These are phyloP conservation scores for Emmonsiellopsis sp. DNA, from an alignment of 2,329 filamentous ascomycete species.

Conservation along the genomic window DNA sequence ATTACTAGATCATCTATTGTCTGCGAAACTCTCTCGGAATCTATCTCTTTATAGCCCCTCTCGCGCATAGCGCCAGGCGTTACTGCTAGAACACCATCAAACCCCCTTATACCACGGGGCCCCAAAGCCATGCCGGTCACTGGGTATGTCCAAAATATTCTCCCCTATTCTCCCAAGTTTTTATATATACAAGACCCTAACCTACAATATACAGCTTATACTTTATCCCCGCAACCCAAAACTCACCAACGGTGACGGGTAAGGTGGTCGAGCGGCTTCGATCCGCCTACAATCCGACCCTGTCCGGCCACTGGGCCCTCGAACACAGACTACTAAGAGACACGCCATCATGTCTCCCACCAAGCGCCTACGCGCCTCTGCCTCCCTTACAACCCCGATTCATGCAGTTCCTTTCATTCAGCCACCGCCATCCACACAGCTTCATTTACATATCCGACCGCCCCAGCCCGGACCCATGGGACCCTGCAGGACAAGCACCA, in stretches of 20 bases:
- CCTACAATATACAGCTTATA: slow-evolving; percentile 26
- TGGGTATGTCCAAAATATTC: slow-evolving; percentile 19
- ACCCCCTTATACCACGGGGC: background rate
- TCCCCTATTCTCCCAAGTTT: background rate
- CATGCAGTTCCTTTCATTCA: slow-evolving; percentile 34
- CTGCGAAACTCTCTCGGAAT: background rate
- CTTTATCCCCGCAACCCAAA: slow-evolving; percentile 33
- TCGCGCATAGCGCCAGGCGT: background rate
- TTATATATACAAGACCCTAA: background rate
- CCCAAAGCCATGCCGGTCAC: slow-evolving; percentile 11
- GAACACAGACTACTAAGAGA: slow-evolving; percentile 36
- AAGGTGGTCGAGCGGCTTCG: slow-evolving; percentile 30
- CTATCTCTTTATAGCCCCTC: background rate
- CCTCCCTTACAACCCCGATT: slow-evolving; percentile 24
- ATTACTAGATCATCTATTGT: background rate
- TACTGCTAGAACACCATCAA: background rate
- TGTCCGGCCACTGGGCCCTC: slow-evolving; percentile 30
- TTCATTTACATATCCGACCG: slow-evolving; percentile 32
- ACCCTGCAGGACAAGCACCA: background rate
- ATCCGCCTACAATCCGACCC: slow-evolving; percentile 24
- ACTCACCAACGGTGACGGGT: slow-evolving; percentile 25
- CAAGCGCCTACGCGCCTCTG: slow-evolving; percentile 21
- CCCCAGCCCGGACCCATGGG: slow-evolving; percentile 10
- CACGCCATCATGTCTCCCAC: slow-evolving; percentile 30
- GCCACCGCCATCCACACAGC: slow-evolving; percentile 30